Evolutionary conservation across 2,329 filamentous ascomycete species (phyloP).

Genomic region (Trichoderma arundinaceum): DNA sequence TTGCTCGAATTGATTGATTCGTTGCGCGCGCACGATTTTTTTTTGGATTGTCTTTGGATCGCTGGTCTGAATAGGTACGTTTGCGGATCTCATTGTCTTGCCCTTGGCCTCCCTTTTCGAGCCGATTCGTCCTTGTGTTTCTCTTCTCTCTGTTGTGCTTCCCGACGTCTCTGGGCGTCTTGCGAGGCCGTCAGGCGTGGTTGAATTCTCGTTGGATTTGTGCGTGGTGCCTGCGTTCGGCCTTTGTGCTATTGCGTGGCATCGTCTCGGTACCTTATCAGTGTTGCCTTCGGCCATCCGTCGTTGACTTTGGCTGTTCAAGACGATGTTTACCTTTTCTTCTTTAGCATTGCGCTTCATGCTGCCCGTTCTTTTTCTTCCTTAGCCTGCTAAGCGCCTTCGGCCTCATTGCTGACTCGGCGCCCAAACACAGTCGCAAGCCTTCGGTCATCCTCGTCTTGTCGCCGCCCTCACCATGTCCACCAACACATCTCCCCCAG

Average conservation of each 20-base stretch:
- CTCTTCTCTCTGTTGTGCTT: constrained; percentile 16
- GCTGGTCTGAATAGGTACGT: constrained; percentile 22
- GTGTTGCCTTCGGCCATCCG: too few relatives aligned
- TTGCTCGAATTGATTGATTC: constrained; percentile 13
- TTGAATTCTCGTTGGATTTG: background rate
- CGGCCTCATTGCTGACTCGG: constrained; percentile 44
- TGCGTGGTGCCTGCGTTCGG: constrained; percentile 22
- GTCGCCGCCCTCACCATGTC: constrained; percentile 43
- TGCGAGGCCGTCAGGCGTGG: background rate
- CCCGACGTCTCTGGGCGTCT: background rate
- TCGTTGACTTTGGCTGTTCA: background rate
- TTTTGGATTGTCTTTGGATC: constrained; percentile 18
- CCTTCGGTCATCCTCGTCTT: constrained; percentile 33
- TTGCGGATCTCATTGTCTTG: constrained; percentile 27
- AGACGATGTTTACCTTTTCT: background rate
- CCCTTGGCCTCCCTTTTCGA: constrained; percentile 1
- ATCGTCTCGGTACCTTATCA: background rate
- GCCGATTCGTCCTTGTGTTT: constrained; percentile 14
- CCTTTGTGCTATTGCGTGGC: background rate
- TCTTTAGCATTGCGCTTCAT: constrained; percentile 4
- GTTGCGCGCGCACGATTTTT: constrained; percentile 11
- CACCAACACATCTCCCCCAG: constrained; percentile 33
- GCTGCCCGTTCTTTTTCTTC: background rate
- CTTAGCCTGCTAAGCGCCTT: constrained; percentile 18
- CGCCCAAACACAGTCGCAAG: constrained; percentile 40